Conservation (phyloP, 2,329 filamentous ascomycete genomes). For the Trichophyton mentagrophytes region DNA sequence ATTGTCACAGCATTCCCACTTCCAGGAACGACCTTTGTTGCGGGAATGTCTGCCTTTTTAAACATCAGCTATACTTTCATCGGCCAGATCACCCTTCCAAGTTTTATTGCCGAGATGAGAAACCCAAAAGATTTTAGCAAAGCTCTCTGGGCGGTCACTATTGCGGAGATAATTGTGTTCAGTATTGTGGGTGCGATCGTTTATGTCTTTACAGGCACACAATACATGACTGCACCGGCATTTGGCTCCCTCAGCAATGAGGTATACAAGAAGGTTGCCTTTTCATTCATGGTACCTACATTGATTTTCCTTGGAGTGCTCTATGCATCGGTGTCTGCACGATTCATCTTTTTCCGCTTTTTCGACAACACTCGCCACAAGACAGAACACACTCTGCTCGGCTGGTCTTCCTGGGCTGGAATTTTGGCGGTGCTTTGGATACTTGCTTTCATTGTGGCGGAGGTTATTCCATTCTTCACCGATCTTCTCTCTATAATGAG, state of each 20-base stretch:
- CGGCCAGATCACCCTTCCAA: slow-evolving; percentile 83
- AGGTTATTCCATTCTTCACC: slow-evolving; percentile 87
- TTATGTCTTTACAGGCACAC: slow-evolving; percentile 76
- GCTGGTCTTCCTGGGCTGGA: slow-evolving; percentile 65
- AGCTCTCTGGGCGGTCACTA: slow-evolving; percentile 79
- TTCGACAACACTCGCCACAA: slow-evolving; percentile 72
- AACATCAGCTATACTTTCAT: slow-evolving; percentile 97
- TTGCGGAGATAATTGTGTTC: slow-evolving; percentile 77
- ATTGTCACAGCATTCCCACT: slow-evolving; percentile 56
- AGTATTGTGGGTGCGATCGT: slow-evolving; percentile 67
- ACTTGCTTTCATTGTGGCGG: slow-evolving; percentile 81
- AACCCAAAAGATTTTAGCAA: slow-evolving; percentile 75
- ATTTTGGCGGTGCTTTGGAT: slow-evolving; percentile 65
- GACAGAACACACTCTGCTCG: slow-evolving; percentile 64
- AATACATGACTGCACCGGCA: slow-evolving; percentile 77
- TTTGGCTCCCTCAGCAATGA: slow-evolving; percentile 69
- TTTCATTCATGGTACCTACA: slow-evolving; percentile 92
- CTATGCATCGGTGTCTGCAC: slow-evolving; percentile 78
- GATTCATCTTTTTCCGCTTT: slow-evolving; percentile 83
- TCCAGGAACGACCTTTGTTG: slow-evolving; percentile 62
- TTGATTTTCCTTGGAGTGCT: slow-evolving; percentile 83
- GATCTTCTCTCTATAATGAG: slow-evolving; percentile 47
- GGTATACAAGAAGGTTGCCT: slow-evolving; percentile 72
- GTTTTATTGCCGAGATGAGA: slow-evolving; percentile 92
- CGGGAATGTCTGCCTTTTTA: slow-evolving; percentile 74